phyloP scores from a whole-genome alignment of 805 yeast genomes.

The Starmera caribaea region DNA sequence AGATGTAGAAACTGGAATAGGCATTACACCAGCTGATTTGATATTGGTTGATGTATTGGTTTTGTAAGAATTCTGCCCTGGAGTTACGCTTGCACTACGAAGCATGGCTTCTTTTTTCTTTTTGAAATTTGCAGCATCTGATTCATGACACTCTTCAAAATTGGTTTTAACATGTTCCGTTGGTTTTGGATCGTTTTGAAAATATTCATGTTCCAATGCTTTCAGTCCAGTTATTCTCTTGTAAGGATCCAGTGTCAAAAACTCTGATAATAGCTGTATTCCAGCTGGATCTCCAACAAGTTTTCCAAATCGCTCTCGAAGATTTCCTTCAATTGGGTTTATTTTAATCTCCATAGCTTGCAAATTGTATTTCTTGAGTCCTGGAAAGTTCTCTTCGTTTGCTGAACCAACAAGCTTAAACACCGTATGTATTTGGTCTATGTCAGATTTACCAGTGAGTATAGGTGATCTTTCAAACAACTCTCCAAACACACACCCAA shows the following conservation, averaged over 20 bases:
- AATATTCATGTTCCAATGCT: conserved; percentile 65
- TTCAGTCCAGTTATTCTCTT: conserved; percentile 70
- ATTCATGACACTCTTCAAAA: conserved; percentile 84
- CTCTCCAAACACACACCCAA: conserved; percentile 94
- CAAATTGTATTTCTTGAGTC: conserved; percentile 47
- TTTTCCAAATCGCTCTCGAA: conserved; percentile 39
- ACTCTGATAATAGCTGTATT: conserved; percentile 44
- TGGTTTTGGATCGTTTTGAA: conserved; percentile 59
- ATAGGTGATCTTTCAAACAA: conserved; percentile 76
- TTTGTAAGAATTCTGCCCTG: no score
- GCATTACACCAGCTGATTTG: no score
- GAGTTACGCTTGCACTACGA: no score
- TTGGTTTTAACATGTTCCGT: conserved; percentile 34
- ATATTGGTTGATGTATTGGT: no score
- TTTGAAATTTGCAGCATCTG: conserved; percentile 57
- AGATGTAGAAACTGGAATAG: neutral
- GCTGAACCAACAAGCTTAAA: conserved; percentile 84
- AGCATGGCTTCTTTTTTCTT: conserved; percentile 19
- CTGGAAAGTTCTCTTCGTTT: conserved; percentile 47
- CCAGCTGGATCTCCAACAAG: conserved; percentile 29
- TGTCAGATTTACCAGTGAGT: conserved; percentile 74
- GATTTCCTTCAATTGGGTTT: conserved; percentile 27
- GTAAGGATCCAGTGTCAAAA: conserved; percentile 63
- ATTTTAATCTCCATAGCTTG: conserved; percentile 32
- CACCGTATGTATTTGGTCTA: conserved; percentile 78